phyloP scores from a whole-genome alignment of 345 rosid species.

The Gossypium stocksii region DNA sequence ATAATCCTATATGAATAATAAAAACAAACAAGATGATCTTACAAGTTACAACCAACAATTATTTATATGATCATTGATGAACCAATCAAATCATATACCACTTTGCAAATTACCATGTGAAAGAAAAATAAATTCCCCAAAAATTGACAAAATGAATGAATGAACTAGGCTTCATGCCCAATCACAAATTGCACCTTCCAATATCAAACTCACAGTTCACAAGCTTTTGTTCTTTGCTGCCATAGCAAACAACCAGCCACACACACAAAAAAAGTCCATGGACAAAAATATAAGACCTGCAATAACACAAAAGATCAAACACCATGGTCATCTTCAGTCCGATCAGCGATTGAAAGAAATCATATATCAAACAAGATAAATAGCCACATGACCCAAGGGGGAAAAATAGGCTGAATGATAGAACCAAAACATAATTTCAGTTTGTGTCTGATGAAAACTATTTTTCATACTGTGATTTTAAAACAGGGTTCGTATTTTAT shows the following conservation, averaged over 20 bases:
- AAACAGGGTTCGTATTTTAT: not conserved
- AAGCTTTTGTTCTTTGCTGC: constrained; percentile 7
- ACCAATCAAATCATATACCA: constrained; percentile 15
- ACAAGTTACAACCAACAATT: constrained; percentile 15
- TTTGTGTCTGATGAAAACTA: not conserved
- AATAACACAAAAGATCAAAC: not conserved
- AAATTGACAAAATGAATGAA: not conserved
- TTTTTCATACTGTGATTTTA: not conserved
- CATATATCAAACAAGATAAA: not conserved
- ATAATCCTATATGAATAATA: not conserved
- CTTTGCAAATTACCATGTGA: not conserved
- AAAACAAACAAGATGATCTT: constrained; percentile 3
- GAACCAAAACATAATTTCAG: not conserved
- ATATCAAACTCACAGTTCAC: not conserved
- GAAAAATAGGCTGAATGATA: not conserved
- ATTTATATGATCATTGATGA: not conserved
- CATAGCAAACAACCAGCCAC: not conserved
- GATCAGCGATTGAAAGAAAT: not conserved
- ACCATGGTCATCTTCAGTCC: not conserved
- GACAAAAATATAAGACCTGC: constrained; percentile 10
- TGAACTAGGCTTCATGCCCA: not conserved
- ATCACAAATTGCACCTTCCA: constrained; percentile 6
- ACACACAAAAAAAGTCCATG: not conserved
- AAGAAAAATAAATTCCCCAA: not conserved
- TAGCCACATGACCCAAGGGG: not conserved